These are phyloP conservation scores for Berkeleyomyces basicola DNA, from an alignment of 2,329 filamentous ascomycete species.

Conservation along the genomic window DNA sequence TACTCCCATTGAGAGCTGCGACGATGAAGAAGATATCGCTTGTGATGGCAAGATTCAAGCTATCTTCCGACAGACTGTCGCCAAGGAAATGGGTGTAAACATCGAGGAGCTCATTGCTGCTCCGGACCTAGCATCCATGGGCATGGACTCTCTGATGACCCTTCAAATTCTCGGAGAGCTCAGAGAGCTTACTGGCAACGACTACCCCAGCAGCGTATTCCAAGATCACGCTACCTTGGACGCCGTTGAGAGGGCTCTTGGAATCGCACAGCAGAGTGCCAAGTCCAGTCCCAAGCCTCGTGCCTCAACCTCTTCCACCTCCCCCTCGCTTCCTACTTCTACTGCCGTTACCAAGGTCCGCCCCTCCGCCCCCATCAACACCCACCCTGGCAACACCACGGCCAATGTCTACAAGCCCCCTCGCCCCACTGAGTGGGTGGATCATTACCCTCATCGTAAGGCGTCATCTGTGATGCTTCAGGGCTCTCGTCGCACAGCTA, in stretches of 20 bases:
- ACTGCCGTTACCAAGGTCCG: conserved; percentile 7
- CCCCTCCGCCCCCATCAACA: conserved; percentile 19
- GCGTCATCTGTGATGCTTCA: conserved; percentile 31
- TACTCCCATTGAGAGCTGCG: conserved; percentile 34
- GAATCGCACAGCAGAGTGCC: conserved; percentile 28
- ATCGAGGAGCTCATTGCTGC: conserved; percentile 42
- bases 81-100: conserved; percentile 56
- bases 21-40: conserved; percentile 25
- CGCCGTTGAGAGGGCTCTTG: conserved; percentile 48
- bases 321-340: conserved; percentile 11
- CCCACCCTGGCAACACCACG: conserved; percentile 24
- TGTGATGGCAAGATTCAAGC: conserved; percentile 20
- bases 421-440: conserved; percentile 23
- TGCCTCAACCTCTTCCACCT: neutral
- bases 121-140: conserved; percentile 37
- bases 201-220: conserved; percentile 43
- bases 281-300: conserved; percentile 21
- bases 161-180: conserved; percentile 38
- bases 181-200: conserved; percentile 35
- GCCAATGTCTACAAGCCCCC: conserved; percentile 31
- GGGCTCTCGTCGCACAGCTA: conserved; percentile 32
- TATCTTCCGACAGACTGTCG: conserved; percentile 47
- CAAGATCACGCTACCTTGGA: conserved; percentile 44
- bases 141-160: conserved; percentile 43
- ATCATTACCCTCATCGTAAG: conserved; percentile 34